Conservation (phyloP, 371 early-diverging fungal species). For the Syncephalis plumigaleata region DNA sequence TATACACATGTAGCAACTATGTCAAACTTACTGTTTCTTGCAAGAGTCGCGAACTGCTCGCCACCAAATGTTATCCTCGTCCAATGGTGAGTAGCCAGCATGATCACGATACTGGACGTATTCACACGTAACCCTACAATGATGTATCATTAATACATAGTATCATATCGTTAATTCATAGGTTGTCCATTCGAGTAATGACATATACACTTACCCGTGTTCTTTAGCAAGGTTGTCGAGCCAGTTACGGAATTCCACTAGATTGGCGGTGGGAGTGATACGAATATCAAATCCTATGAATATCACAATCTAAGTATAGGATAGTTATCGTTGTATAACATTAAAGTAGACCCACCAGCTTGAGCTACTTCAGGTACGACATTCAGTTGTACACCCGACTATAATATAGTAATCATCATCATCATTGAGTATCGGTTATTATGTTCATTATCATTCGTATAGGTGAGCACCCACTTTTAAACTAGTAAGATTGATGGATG, state of each 20-base stretch:
- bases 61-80: conserved; percentile 1
- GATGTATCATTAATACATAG: too few relatives aligned
- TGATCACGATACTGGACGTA: background rate
- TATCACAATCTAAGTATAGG: too few relatives aligned
- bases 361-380: conserved; percentile 43
- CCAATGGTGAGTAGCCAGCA: background rate
- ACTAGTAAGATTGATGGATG: conserved; percentile 53
- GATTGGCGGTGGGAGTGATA: conserved; percentile 37
- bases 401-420: background rate
- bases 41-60: background rate
- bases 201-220: background rate
- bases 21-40: background rate
- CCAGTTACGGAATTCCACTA: conserved; percentile 25
- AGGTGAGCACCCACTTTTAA: conserved; percentile 28
- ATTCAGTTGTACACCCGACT: conserved; percentile 40
- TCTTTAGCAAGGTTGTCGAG: conserved; percentile 12
- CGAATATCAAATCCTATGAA: conserved; percentile 39
- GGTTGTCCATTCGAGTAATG: background rate
- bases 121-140: background rate
- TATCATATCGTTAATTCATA: background rate
- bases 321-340: background rate
- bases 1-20: background rate
- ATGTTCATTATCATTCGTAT: too few relatives aligned
- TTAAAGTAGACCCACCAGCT: conserved; percentile 13
- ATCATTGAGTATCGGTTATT: too few relatives aligned